Base-by-base conservation (phyloP, 768 basidiomycete genomes). In the Calocybe gangraenosa region DNA sequence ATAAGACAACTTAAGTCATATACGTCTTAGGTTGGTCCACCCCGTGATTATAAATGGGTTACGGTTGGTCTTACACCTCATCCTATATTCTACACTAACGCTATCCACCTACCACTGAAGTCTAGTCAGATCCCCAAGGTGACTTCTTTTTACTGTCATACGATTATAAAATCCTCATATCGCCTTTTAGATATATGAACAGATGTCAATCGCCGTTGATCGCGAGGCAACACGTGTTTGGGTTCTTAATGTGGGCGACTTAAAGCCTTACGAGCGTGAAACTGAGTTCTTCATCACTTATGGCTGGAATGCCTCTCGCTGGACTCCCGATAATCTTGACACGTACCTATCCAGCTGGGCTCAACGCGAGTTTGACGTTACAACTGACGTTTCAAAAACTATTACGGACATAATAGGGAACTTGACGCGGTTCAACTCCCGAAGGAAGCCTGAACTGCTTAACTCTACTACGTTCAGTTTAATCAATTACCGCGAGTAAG, bases 241-340 rank as follows among this genome's bases (percentile, higher is more conserved):
- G 82, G 74, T 88, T 33, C 61, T 88, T 41, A 88, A 87, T 57
- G 84, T 88, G 44, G 85, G 85, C n/a, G 84, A 87, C 52, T 60
- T 88, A 37, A 87, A 87, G 59, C 83, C 83, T 1, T 81, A 81
- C 50, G 85, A 88, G 53, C 76, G 82, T 41, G 76, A 81, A 44
- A 80, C 68, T 21, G 83, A 86, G 53, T 84, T 82, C 62, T 87
- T 83, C 70, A 63, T 86, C 52, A 69, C 65, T 13, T 75, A 74
- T 37, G 84, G 75, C 2, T 87, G 76, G 71, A 73, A 88, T 52
- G 59, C 76, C 0, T 65, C 77, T 0, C 59, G 68, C 13, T 87
- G 79, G 76, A 72, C 67, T 9, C 69, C 68, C 5, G 66, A 73
- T 50, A 82, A 82, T 55, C 55, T 82, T 28, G 62, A 75, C 38